Conservation (phyloP, 176 grass and related monocot species). For the Eragrostis nindensis region DNA sequence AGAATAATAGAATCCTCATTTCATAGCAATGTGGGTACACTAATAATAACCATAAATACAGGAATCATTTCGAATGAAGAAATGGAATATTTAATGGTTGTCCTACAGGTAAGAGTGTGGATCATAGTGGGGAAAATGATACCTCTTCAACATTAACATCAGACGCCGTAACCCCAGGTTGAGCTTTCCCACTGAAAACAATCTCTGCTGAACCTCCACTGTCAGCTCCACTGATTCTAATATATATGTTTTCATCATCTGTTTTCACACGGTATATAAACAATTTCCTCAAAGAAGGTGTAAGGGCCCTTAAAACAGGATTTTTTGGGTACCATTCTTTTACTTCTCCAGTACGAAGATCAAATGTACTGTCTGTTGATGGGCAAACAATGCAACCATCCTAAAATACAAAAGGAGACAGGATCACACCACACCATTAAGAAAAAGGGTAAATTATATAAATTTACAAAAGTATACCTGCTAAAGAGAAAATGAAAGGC, state of each 20-base stretch:
- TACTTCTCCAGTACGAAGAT: conserved; percentile 83
- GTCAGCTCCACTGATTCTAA: conserved; percentile 62
- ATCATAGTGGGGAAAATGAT: neutral
- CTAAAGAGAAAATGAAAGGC: neutral
- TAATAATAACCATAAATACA: neutral
- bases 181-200: conserved; percentile 87
- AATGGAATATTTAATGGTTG: neutral
- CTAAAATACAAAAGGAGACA: conserved; percentile 41
- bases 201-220: conserved; percentile 81
- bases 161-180: conserved; percentile 79
- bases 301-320: conserved; percentile 86
- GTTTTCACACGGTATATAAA: conserved; percentile 75
- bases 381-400: conserved; percentile 95
- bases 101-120: neutral
- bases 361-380: conserved; percentile 93
- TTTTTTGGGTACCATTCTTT: conserved; percentile 99
- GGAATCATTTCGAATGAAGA: neutral
- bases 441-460: neutral
- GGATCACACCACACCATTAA: conserved; percentile 6
- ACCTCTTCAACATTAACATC: conserved; percentile 99
- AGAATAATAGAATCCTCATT: neutral
- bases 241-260: conserved; percentile 82
- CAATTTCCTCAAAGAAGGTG: conserved; percentile 79
- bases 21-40: neutral
- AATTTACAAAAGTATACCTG: neutral